These are phyloP conservation scores for Pseudonitzschia multistriata DNA, from an alignment of 108 stramenopile species.

Conservation along the genomic window DNA sequence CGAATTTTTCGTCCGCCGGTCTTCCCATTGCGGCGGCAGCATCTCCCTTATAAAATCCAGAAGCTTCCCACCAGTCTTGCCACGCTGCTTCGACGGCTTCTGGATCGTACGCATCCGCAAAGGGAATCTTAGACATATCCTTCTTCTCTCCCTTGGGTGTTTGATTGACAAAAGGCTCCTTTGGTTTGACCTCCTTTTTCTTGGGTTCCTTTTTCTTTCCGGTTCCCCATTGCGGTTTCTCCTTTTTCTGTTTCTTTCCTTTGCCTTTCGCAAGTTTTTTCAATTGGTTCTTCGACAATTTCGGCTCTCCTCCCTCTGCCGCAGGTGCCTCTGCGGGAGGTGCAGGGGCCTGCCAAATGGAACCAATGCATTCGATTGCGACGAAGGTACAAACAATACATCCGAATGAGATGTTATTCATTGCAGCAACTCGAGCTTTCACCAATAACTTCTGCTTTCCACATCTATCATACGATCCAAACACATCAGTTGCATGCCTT, in stretches of 20 bases:
- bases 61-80: constrained; percentile 98
- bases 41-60: constrained; percentile 91
- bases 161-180: constrained; percentile 68
- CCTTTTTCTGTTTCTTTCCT: constrained; percentile 65
- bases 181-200: constrained; percentile 35
- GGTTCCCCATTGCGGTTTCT: constrained; percentile 84
- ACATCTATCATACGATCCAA: too few species aligned
- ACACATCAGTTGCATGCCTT: too few species aligned
- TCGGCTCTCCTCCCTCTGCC: constrained; percentile 21
- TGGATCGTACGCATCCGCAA: constrained; percentile 94
- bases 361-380: not conserved
- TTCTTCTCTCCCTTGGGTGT: constrained; percentile 90
- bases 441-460: too few species aligned
- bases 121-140: constrained; percentile 66
- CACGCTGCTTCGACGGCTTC: constrained; percentile 95
- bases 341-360: not conserved
- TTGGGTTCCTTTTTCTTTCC: constrained; percentile 66
- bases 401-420: not conserved
- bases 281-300: constrained; percentile 78
- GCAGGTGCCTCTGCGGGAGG: constrained; percentile 3
- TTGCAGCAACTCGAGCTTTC: too few species aligned
- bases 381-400: not conserved
- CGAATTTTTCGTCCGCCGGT: constrained; percentile 86
- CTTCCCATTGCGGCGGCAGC: constrained; percentile 59
- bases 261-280: constrained; percentile 88